Evolutionary conservation across 2,329 filamentous ascomycete genomes (phyloP), one percentile per base, ranked within the genome.

Genomic region (Botrytis pseudocinerea): DNA sequence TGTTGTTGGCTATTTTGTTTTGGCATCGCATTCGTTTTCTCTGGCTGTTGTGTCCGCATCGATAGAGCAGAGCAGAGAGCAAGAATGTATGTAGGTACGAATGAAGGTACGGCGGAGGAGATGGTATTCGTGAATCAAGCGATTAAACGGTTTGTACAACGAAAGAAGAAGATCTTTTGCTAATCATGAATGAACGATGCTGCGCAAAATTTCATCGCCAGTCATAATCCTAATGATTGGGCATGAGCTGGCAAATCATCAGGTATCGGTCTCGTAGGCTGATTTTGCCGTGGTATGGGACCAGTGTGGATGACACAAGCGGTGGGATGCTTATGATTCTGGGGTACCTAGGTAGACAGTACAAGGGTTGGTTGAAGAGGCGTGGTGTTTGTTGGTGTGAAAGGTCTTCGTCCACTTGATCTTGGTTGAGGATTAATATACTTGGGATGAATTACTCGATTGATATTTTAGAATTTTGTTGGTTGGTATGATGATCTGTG

Each of bases 231-330:
- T 51, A 38, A 32, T n/a, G n/a, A 32, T 72, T 72, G 63, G 70
- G 70, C 70, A 59, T 72, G 62, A 72, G 70, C 42, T 72, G 70
- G 70, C 70, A 72, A 48, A 66, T 57, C 46, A 44, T 66, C 28
- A 71, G 70, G 70, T 71, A 71, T 65, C 48, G 16, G 18, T 51
- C 20, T 42, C 28, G 60, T 57, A 54, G 46, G 44, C 69, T 65
- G 60, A 69, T 61, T 69, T 69, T 69, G 66, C 66, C 66, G 66
- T 69, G 66, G 25, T 69, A 69, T 60, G 46, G 35, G 65, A 54
- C 46, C 2, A 57, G 32, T 69, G 40, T 42, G 38, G 62, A 59
- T 42, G 66, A 32, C 42, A 46, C 57, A n/a, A 44, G 68, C 40
- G 68, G 54, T 69, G 66, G 57, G 20, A 6, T 38, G 40, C 22